Evolutionary conservation across 129 eudicot species (phyloP), one percentile per base, ranked within the genome.

Genomic region (Escallonia rubra): DNA sequence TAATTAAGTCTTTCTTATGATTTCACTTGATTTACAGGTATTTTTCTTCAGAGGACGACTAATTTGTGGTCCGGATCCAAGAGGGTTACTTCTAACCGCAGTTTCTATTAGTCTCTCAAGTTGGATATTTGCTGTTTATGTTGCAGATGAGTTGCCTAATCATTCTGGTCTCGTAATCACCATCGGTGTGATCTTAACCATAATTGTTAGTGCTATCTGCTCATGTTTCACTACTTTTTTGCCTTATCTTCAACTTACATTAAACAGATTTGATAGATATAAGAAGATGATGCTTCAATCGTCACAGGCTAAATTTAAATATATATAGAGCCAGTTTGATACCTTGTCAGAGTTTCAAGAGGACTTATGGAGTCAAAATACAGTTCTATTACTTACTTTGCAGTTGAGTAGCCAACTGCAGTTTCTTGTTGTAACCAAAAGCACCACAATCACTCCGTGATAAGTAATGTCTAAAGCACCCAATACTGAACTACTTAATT

Each of bases 31-130:
- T 45, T 23, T 69, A 57, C 66, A 58, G 74, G 66, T 69, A 4
- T 69, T 69, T 59, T 69, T 59, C 58, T 69, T 49, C 7, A 38
- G 45, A 46, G 74, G 74, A 16, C 41, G 57, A 59, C 41, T 69
- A 7, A 69, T 69, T 6, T 69, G 66, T 47, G 74, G 74, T 7
- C 58, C 74, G 11, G 66, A 69, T 69, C 66, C 74, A 69, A 69
- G 42, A 59, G 74, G 74, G 58, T 48, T 69, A 38, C 74, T 57
- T 47, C 47, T 69, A 7, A 69, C 65, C 41, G 38, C 15, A 0
- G 15, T 44, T 38, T 58, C 74, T 10, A 69, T 59, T 59, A 2
- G 57, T 57, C 59, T 69, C 6, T 69, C 74, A 11, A 69, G 74
- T 69, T 69, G 74, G 74, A 69, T 50, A n/a, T 69, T 69, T 59